Percentiles rank a stretch among this genome's conserved stretches.
phyloP scores from a whole-genome alignment of 2,329 filamentous ascomycete species.

The Trichoderma gracile region DNA sequence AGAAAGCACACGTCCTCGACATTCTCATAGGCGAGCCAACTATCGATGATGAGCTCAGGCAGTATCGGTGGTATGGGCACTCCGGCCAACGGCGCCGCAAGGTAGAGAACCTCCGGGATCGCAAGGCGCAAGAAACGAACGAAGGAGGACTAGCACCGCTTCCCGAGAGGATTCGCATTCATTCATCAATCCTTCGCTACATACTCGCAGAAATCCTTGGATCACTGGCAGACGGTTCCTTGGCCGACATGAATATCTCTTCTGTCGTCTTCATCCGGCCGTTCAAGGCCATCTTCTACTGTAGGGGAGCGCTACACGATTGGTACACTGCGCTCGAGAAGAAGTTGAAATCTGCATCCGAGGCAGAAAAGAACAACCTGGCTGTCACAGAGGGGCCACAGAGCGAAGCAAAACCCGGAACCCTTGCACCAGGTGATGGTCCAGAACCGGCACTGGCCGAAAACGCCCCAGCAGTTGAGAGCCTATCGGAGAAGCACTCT shows the following conservation, averaged over 20 bases:
- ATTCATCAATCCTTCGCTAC: not conserved
- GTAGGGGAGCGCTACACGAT: not conserved
- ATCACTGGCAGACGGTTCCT: not conserved
- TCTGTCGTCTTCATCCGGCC: slow-evolving; percentile 13
- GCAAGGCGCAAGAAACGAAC: not conserved
- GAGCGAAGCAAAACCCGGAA: not conserved
- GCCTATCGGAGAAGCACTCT: not conserved
- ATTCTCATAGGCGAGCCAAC: slow-evolving; percentile 9
- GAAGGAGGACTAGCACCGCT: not conserved
- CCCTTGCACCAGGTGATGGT: not conserved
- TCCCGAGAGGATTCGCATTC: slow-evolving; percentile 8
- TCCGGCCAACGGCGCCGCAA: not conserved
- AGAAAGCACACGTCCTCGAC: not conserved
- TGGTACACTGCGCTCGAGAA: slow-evolving; percentile 10
- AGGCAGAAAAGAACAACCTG: not conserved
- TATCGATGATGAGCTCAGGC: not conserved
- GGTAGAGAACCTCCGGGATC: not conserved
- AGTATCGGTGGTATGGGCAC: not conserved
- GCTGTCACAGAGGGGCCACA: not conserved
- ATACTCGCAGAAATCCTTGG: not conserved
- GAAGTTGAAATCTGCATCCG: not conserved
- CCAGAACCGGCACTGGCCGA: not conserved
- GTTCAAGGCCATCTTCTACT: slow-evolving; percentile 16
- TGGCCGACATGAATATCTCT: not conserved
- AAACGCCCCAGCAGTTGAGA: not conserved